Conservation (phyloP, 225 moss, liverwort and hornwort genomes). For the Anthoceros angustus region DNA sequence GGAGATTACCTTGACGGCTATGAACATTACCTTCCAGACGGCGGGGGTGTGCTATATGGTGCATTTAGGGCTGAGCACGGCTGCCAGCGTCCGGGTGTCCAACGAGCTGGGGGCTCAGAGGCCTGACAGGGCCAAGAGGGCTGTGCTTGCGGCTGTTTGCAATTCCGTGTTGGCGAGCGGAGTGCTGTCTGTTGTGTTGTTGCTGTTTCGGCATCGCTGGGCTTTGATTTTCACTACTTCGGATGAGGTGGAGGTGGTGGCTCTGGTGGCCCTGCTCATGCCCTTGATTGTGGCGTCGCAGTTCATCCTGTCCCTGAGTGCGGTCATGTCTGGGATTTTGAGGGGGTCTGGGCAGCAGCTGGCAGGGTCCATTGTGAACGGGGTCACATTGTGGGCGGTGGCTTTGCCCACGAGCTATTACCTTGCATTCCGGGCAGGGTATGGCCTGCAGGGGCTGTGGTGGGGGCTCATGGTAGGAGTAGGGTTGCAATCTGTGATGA, state of each 20-base stretch:
- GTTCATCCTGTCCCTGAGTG: conserved; percentile 13
- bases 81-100: conserved; percentile 32
- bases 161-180: conserved; percentile 15
- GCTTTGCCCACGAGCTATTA: conserved; percentile 20
- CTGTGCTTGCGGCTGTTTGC: conserved; percentile 14
- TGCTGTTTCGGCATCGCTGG: conserved; percentile 19
- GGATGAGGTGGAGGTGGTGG: conserved; percentile 19
- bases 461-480: conserved; percentile 27
- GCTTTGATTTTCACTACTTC: conserved; percentile 17
- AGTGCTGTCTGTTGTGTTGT: conserved; percentile 11
- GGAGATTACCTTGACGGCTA: conserved; percentile 20
- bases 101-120: conserved; percentile 37
- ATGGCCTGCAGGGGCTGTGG: conserved; percentile 24
- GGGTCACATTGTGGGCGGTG: conserved; percentile 15
- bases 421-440: neutral
- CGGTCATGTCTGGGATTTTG: conserved; percentile 19
- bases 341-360: conserved; percentile 36
- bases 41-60: conserved; percentile 26
- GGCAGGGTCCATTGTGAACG: conserved; percentile 24
- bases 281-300: conserved; percentile 13
- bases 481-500: conserved; percentile 13
- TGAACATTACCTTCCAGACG: conserved; percentile 36
- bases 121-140: conserved; percentile 30
- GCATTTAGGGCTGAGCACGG: conserved; percentile 23
- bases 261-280: conserved; percentile 11